Base-by-base conservation (phyloP, 768 basidiomycete genomes). In the Tylopilus balloui region DNA sequence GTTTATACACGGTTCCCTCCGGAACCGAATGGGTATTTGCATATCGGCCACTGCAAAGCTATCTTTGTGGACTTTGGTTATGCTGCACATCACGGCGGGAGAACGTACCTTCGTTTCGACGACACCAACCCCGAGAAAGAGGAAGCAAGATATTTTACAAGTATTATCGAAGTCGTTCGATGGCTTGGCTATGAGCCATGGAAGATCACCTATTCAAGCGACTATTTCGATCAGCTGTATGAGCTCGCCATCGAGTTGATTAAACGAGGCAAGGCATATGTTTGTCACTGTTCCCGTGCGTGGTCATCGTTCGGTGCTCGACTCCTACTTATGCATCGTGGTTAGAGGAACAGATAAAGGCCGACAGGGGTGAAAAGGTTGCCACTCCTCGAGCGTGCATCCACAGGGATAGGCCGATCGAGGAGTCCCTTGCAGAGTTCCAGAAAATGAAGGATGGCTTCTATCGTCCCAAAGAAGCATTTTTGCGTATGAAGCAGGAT, bases 41-140 rank as follows among this genome's bases (percentile, higher is more conserved):
- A 92, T 60, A 86, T 92, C 56, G 95, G 95, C 3, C 96, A 99
- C 63, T 97, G 94, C 42, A 99, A 99, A 65, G 95, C 96, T 3
- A 97, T 99, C 61, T 95, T 96, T 60, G 84, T 98, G 53, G 89
- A 94, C 68, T 99, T 98, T 66, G 96, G 96, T n/a, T 99, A 92
- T 64, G 96, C 96, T 28, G 92, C 92, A 13, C 83, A 93, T 66
- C 78, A 96, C 63, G 81, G 81, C n/a, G 96, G 96, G 31, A 83
- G 86, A 60, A 90, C 89, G 54, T 98, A 96, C 67, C 76, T 99
- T 36, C 83, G 96, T 48, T 99, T 90, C 61, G 96, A 99, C 64
- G 96, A 99, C 68, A 99, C 96, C 27, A 99, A 99, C 67, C 96
- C 96, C 0, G 93, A 96, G 70, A 92, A 92, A 50, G 96, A 99